Evolutionary conservation across 495 filamentous ascomycete species (phyloP), one percentile per base, ranked within the genome.

Genomic region (Bombardia bombarda): DNA sequence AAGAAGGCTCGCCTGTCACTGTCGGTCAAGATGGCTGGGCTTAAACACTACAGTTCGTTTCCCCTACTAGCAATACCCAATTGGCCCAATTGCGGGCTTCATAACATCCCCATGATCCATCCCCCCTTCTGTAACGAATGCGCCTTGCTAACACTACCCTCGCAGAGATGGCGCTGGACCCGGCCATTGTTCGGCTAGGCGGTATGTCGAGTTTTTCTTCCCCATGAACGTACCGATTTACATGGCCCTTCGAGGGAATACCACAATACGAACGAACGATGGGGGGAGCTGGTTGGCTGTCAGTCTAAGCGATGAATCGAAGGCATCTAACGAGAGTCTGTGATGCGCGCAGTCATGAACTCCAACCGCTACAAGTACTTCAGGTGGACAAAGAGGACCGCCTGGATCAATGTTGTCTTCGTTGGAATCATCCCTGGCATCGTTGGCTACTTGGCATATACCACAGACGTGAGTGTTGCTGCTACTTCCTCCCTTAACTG

Each of bases 281-380:
- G n/a, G n/a, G 30, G 10, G 17, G 16, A 6, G 16, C 23, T 32
- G 40, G 14, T 2, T 34, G 8, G n/a, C 38, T 33, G 22, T 35
- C 20, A 23, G 8, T 23, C 18, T 5, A 21, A 38, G 3, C 19
- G 9, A 24, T 3, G 14, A 33, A 25, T 22, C 34, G 34, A 22
- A 9, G n/a, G n/a, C 9, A 8, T 37, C 32, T 35, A 17, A 46
- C 52, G 60, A 46, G 66, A n/a, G n/a, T n/a, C n/a, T n/a, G n/a
- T 19, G 10, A 23, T 45, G n/a, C 20, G 20, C 32, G 56, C 56
- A 98, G 92, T 84, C 58, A 84, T 96, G 79, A 77, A 72, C 53
- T 61, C 70, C 51, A 89, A 93, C 70, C 85, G 92, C 38, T 83
- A 88, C 78, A 90, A 86, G 68, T 94, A 88, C 78, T 98, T 96